These are phyloP conservation scores for Dactylonectria macrodidyma DNA, from an alignment of 2,329 filamentous ascomycete genomes.

Conservation along the genomic window DNA sequence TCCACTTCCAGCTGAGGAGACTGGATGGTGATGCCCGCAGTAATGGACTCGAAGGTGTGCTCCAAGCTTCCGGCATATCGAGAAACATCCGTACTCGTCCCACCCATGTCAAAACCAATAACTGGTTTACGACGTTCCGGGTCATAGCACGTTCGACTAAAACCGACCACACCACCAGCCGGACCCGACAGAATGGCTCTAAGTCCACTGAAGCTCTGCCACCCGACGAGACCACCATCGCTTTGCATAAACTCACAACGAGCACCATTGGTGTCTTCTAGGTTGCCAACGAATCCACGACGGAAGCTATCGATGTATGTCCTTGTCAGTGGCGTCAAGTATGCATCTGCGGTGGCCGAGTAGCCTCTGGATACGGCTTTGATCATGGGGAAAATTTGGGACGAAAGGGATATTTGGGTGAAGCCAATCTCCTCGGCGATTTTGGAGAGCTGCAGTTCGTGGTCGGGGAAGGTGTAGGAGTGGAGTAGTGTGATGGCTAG, in stretches of 20 bases:
- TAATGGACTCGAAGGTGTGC: constrained; percentile 79
- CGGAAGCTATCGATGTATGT: constrained; percentile 50
- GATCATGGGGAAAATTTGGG: constrained; percentile 52
- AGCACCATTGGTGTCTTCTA: constrained; percentile 43
- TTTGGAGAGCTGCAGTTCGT: constrained; percentile 58
- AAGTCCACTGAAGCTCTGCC: constrained; percentile 76
- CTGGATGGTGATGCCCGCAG: constrained; percentile 83
- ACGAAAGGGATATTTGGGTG: constrained; percentile 34
- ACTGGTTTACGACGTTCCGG: constrained; percentile 76
- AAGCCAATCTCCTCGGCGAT: constrained; percentile 57
- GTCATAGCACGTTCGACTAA: constrained; percentile 81
- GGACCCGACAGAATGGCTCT: constrained; percentile 81
- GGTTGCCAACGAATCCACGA: constrained; percentile 51
- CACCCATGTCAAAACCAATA: constrained; percentile 81
- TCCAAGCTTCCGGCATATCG: constrained; percentile 68
- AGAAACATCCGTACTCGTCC: constrained; percentile 82
- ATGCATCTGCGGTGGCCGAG: constrained; percentile 59
- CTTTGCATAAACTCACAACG: constrained; percentile 62
- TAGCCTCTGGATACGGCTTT: constrained; percentile 58
- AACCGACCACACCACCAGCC: constrained; percentile 82
- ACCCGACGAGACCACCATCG: constrained; percentile 65
- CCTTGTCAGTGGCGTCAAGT: constrained; percentile 56
- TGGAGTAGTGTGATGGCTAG: constrained; percentile 77
- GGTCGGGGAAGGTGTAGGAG: constrained; percentile 74
- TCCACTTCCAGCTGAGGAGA: constrained; percentile 87